Evolutionary conservation across 176 grass and related monocot species (phyloP).

Genomic region (Hordeum vulgare): MorexV3_pseudomolecules_assembly NC_058520.1:591745382-591745881

Average conservation of each 20-base stretch:
- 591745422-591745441: slow-evolving; percentile 58
- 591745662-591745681: slow-evolving; percentile 57
- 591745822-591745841: not conserved
- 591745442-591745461: slow-evolving; percentile 6
- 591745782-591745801: slow-evolving; percentile 37
- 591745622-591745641: slow-evolving; percentile 58
- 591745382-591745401: slow-evolving; percentile 42
- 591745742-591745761: slow-evolving; percentile 43
- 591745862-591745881: not conserved
- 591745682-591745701: slow-evolving; percentile 60
- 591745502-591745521: slow-evolving; percentile 33
- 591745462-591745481: slow-evolving; percentile 59
- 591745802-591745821: slow-evolving; percentile 2
- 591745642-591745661: slow-evolving; percentile 37
- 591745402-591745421: slow-evolving; percentile 48
- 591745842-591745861: not conserved
- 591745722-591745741: slow-evolving; percentile 39
- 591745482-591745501: slow-evolving; percentile 58
- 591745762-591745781: slow-evolving; percentile 51
- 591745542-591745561: slow-evolving; percentile 23
- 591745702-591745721: slow-evolving; percentile 51
- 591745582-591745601: slow-evolving; percentile 57
- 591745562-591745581: slow-evolving; percentile 33
- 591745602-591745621: slow-evolving; percentile 33
- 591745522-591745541: slow-evolving; percentile 36